phyloP scores from a whole-genome alignment of 257 asterid genomes.

The Paraleonurus japonicus region DNA sequence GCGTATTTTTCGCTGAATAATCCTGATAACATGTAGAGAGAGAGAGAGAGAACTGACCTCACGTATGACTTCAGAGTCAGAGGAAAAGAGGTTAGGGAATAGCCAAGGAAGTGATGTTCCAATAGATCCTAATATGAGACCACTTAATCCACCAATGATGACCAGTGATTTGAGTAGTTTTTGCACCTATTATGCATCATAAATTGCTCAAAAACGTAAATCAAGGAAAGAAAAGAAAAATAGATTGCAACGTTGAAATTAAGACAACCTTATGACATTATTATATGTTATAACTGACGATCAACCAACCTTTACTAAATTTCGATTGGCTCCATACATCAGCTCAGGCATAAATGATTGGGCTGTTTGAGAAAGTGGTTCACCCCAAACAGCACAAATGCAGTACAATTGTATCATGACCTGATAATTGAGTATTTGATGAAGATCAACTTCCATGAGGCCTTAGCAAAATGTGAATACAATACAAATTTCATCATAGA shows the following conservation, averaged over 20 bases:
- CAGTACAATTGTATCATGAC: constrained; percentile 81
- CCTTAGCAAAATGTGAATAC: background rate
- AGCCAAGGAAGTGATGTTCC: constrained; percentile 76
- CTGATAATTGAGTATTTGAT: constrained; percentile 32
- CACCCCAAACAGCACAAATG: constrained; percentile 82
- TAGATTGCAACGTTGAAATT: background rate
- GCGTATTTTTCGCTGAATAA: background rate
- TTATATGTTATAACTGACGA: background rate
- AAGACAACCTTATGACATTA: background rate
- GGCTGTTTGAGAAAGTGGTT: constrained; percentile 91
- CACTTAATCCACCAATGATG: constrained; percentile 64
- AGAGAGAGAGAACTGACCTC: constrained; percentile 47
- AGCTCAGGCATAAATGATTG: constrained; percentile 90
- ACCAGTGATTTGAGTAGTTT: constrained; percentile 60
- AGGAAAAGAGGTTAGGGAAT: constrained; percentile 67
- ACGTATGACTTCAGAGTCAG: constrained; percentile 53
- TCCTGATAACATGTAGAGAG: background rate
- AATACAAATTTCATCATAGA: background rate
- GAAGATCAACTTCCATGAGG: constrained; percentile 2
- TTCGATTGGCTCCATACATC: constrained; percentile 68
- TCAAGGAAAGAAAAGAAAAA: background rate
- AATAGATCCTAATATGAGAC: constrained; percentile 56
- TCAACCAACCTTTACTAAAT: constrained; percentile 54
- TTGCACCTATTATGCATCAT: constrained; percentile 46
- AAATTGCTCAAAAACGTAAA: background rate